Percentiles rank a stretch among this genome's conserved stretches.
These are phyloP conservation scores for Clathrus columnatus DNA, from an alignment of 768 basidiomycete genomes.

Conservation along the genomic window DNA sequence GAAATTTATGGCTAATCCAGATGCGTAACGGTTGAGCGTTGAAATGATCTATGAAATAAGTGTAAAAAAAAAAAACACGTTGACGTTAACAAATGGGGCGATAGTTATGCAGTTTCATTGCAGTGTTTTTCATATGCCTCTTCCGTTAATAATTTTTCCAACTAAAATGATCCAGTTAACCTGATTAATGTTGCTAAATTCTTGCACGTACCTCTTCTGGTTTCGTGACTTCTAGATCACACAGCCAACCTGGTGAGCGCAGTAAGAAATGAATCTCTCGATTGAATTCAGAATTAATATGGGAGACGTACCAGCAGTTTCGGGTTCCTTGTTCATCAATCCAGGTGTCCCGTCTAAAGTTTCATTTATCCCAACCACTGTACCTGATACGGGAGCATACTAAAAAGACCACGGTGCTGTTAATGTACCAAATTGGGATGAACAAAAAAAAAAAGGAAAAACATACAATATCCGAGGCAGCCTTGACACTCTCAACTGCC, in stretches of 20 bases:
- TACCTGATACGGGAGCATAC: slow-evolving; percentile 92
- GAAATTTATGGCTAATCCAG: background rate
- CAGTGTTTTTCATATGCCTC: slow-evolving; percentile 67
- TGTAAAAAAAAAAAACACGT: background rate
- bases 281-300: background rate
- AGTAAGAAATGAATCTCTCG: background rate
- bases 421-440: slow-evolving; percentile 1
- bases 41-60: background rate
- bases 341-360: slow-evolving; percentile 57
- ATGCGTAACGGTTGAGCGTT: background rate
- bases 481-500: slow-evolving; percentile 93
- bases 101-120: slow-evolving; percentile 21
- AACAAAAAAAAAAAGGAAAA: background rate
- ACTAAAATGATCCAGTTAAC: slow-evolving; percentile 28
- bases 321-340: slow-evolving; percentile 82
- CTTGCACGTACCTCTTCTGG: slow-evolving; percentile 56
- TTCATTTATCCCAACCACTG: slow-evolving; percentile 71
- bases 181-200: background rate
- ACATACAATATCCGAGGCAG: slow-evolving; percentile 86
- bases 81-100: background rate
- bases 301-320: slow-evolving; percentile 58
- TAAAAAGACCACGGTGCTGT: slow-evolving; percentile 22
- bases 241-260: slow-evolving; percentile 74
- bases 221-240: slow-evolving; percentile 78
- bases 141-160: slow-evolving; percentile 61